Conservation (phyloP, 1,139 yeast species). For the Suzukiozyma palmioleophila region DNA sequence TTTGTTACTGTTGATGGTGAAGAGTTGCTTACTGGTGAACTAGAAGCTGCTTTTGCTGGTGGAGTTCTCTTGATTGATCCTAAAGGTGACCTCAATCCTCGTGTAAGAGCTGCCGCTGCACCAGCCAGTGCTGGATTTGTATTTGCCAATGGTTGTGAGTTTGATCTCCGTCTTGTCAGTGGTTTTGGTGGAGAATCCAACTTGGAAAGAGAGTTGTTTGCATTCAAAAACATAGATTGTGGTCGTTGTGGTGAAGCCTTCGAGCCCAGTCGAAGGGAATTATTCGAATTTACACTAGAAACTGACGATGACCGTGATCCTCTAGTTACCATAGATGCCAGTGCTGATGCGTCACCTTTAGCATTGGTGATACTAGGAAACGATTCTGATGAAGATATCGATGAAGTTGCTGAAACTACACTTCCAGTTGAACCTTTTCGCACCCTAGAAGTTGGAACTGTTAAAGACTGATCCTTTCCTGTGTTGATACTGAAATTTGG, state of each 20-base stretch:
- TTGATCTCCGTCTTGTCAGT: slow-evolving; percentile 31
- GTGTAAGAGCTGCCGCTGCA: slow-evolving; percentile 33
- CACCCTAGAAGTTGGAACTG: slow-evolving; percentile 2
- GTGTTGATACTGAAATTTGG: slow-evolving; percentile 5
- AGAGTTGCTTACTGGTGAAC: slow-evolving; percentile 1
- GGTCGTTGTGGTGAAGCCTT: slow-evolving; percentile 20
- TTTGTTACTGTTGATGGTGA: slow-evolving; percentile 5
- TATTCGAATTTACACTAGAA: slow-evolving; percentile 21
- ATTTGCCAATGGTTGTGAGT: slow-evolving; percentile 32
- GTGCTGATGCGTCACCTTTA: not conserved
- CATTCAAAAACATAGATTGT: slow-evolving; percentile 22
- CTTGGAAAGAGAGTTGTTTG: slow-evolving; percentile 17
- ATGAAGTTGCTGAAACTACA: slow-evolving; percentile 2
- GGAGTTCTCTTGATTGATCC: slow-evolving; percentile 7
- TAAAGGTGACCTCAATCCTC: slow-evolving; percentile 9
- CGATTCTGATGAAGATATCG: slow-evolving; percentile 5
- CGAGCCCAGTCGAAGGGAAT: slow-evolving; percentile 12
- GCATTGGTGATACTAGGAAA: slow-evolving; percentile 3
- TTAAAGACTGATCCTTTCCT: not conserved
- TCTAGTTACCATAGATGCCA: slow-evolving; percentile 11
- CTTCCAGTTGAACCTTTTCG: slow-evolving; percentile 1
- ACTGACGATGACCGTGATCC: slow-evolving; percentile 26
- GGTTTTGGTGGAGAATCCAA: slow-evolving; percentile 1
- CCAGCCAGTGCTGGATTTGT: slow-evolving; percentile 25
- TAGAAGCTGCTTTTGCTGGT: slow-evolving; percentile 5